Base-by-base conservation (phyloP, 2,329 filamentous ascomycete species). In the Monosporascus sp. region DNA sequence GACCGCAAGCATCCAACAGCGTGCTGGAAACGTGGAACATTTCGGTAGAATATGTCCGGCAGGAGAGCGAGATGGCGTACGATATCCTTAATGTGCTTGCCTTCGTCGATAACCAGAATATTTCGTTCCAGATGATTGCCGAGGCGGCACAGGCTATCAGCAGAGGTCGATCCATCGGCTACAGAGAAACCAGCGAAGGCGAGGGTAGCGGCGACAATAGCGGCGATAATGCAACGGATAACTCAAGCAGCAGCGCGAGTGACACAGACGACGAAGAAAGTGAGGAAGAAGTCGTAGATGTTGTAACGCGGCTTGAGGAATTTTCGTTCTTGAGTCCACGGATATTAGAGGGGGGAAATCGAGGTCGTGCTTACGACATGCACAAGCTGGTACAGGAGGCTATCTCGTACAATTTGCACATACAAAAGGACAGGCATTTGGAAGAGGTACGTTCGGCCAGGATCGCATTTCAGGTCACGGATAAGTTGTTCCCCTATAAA, bases 1-100 rank as follows among this genome's bases (percentile, higher is more conserved):
- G 61, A n/a, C 54, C 51, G 0, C 52, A 60, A 2, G 60, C 65
- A 11, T 58, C 65, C 0, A 72, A 71, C 45, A 72, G 65, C 44
- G 53, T 72, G 1, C 57, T 72, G 31, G 51, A 65, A 43, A 72
- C 68, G 2, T 72, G 64, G 69, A 52, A 44, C 5, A 66, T 69
- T 31, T 72, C 68, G 2, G 65, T 73, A 43, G 60, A 63, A 14
- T 64, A 53, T 5, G 60, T 73, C n/a, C 53, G 50, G 9, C 45
- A 59, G 43, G 66, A 69, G 31, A 68, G 59, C 52, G 19, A 61
- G 22, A 52, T 58, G 37, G 62, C 63, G 37, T 66, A 66, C 31
- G 54, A 46, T 14, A 67, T 72, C 14, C 59, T 73, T 0, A 58
- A 65, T 9, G 55, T 61, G 0, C 51, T 72, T 3, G 63, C 68